These are phyloP conservation scores for Russula earlei DNA, from an alignment of 768 basidiomycete species.

Conservation along the genomic window DNA sequence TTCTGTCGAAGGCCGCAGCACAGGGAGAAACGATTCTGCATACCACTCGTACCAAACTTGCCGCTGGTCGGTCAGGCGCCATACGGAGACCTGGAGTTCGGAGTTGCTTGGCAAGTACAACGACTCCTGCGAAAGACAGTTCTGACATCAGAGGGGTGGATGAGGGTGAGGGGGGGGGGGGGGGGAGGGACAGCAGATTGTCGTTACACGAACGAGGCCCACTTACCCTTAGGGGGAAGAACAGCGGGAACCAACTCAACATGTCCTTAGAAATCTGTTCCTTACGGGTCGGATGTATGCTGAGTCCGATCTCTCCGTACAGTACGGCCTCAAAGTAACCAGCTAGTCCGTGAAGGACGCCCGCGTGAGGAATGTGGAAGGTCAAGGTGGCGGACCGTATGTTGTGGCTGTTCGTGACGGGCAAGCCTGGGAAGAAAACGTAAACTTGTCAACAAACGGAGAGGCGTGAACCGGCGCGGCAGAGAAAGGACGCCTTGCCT, in stretches of 20 bases:
- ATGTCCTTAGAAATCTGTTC: conserved; percentile 87
- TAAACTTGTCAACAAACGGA: background rate
- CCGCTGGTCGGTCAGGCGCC: conserved; percentile 83
- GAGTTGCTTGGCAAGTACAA: conserved; percentile 88
- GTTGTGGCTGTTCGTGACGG: conserved; percentile 94
- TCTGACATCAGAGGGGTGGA: background rate
- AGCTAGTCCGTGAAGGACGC: conserved; percentile 86
- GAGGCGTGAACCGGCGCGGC: background rate
- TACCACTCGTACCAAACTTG: conserved; percentile 99
- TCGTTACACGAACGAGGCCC: background rate
- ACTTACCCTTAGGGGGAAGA: conserved; percentile 84
- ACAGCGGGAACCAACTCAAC: conserved; percentile 98
- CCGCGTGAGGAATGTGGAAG: conserved; percentile 93
- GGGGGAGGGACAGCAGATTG: background rate
- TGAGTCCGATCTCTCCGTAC: conserved; percentile 83
- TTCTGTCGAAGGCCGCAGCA: conserved; percentile 32
- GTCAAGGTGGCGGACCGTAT: conserved; percentile 74
- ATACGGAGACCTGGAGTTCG: conserved; percentile 87
- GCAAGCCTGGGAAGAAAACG: conserved; percentile 49
- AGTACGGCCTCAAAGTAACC: conserved; percentile 96
- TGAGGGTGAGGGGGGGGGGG: background rate
- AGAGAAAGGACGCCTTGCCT: conserved; percentile 36
- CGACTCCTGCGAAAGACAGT: conserved; percentile 55
- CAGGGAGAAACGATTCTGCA: conserved; percentile 82
- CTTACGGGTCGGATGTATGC: conserved; percentile 87